Evolutionary conservation across 2,329 filamentous ascomycete species (phyloP).

Genomic region (Trichophyton mentagrophytes): DNA sequence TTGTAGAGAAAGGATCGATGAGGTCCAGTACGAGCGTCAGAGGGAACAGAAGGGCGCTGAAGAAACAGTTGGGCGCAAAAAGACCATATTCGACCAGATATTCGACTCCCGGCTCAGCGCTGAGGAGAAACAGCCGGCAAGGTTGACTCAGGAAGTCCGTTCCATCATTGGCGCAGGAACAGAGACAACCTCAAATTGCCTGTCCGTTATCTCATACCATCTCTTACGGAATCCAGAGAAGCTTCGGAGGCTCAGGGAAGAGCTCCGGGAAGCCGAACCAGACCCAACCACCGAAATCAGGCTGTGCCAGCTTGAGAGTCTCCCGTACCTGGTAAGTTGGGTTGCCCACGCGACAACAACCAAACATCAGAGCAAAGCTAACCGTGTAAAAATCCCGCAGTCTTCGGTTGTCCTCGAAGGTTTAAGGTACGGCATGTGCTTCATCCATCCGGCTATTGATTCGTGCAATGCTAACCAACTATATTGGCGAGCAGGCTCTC

Average conservation of each 20-base stretch:
- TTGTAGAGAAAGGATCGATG: constrained; percentile 6
- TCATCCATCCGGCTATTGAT: background rate
- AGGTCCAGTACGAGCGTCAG: background rate
- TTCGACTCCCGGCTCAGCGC: constrained; percentile 24
- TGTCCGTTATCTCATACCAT: constrained; percentile 14
- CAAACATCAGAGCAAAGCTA: background rate
- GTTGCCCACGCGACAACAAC: background rate
- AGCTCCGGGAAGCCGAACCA: constrained; percentile 4
- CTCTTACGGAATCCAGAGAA: constrained; percentile 10
- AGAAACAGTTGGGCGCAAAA: background rate
- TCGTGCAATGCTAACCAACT: too few relatives aligned
- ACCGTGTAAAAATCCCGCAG: background rate
- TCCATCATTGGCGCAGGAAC: constrained; percentile 24
- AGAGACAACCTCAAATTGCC: constrained; percentile 23
- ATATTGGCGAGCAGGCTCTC: background rate
- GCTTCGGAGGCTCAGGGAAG: constrained; percentile 5
- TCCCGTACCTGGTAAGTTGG: constrained; percentile 12
- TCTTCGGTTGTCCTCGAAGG: constrained; percentile 14
- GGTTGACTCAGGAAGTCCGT: constrained; percentile 23
- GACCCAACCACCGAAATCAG: background rate
- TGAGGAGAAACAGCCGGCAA: constrained; percentile 25
- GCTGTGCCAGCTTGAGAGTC: constrained; percentile 8
- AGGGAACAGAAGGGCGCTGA: background rate
- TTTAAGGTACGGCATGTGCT: constrained; percentile 9
- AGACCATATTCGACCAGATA: constrained; percentile 22